phyloP scores from a whole-genome alignment of 2,329 filamentous ascomycete genomes.

The Colletotrichum siamense region DNA sequence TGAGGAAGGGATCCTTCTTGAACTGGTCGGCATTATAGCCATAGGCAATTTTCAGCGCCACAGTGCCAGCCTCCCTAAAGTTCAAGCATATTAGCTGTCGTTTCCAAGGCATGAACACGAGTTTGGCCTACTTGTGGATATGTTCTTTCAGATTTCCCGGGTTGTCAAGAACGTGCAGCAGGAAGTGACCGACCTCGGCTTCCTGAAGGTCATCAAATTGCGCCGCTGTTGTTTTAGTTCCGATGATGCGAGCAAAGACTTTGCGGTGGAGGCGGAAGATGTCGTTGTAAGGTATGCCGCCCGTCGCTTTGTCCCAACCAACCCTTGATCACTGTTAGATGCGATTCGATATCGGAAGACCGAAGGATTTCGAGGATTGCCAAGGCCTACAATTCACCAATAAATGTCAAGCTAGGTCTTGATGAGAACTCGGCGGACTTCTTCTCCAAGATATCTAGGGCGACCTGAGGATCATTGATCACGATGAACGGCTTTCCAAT shows the following conservation, averaged over 20 bases:
- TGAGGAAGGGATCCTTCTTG: slow-evolving; percentile 11
- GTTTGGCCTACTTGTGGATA: slow-evolving; percentile 37
- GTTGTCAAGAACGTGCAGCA: slow-evolving; percentile 43
- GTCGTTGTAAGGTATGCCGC: slow-evolving; percentile 38
- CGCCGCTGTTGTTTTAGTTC: slow-evolving; percentile 41
- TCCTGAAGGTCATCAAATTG: slow-evolving; percentile 49
- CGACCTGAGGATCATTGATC: slow-evolving; percentile 39
- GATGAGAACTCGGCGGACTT: slow-evolving; percentile 34
- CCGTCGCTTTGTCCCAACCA: slow-evolving; percentile 42
- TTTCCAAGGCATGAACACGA: accelerated
- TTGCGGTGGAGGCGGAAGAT: slow-evolving; percentile 47
- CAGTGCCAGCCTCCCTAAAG: slow-evolving; percentile 11
- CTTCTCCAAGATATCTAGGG: slow-evolving; percentile 42
- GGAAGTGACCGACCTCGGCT: slow-evolving; percentile 45
- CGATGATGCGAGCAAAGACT: slow-evolving; percentile 46
- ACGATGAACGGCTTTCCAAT: slow-evolving; percentile 45
- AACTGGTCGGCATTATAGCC: slow-evolving; percentile 17
- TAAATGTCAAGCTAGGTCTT: slow-evolving; percentile 35
- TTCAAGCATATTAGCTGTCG: slow-evolving; percentile 22
- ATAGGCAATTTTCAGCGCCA: slow-evolving; percentile 19
- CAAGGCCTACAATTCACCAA: slow-evolving; percentile 37
- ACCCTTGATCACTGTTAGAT: background rate
- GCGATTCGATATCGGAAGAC: background rate
- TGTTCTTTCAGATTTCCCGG: slow-evolving; percentile 43
- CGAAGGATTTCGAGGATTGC: background rate